phyloP scores from a whole-genome alignment of 345 rosid species.

The Eucalyptus sp. region DNA sequence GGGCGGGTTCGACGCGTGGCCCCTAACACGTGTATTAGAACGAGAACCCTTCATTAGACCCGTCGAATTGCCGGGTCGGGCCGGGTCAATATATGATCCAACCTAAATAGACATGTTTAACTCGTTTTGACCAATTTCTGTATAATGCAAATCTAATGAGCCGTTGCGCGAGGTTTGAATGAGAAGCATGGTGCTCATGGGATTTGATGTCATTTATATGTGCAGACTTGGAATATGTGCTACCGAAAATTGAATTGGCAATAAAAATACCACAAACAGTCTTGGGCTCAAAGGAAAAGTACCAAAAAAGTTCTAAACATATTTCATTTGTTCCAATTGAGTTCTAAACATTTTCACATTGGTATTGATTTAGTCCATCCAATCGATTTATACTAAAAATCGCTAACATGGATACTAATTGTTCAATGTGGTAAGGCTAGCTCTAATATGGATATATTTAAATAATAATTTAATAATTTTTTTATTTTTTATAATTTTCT shows the following conservation, averaged over 20 bases:
- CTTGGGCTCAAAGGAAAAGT: background rate
- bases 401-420: accelerated
- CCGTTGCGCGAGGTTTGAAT: accelerated
- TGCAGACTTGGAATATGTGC: background rate
- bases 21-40: background rate
- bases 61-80: too few relatives aligned
- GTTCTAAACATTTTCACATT: too few relatives aligned
- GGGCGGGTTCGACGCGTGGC: background rate
- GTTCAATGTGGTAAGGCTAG: accelerated
- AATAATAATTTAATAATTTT: too few relatives aligned
- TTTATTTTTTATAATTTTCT: too few relatives aligned
- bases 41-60: background rate
- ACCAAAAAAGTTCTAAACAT: accelerated
- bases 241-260: background rate
- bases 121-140: too few relatives aligned
- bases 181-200: background rate
- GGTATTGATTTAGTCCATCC: too few relatives aligned
- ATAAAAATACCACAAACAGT: background rate
- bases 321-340: too few relatives aligned
- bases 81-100: too few relatives aligned
- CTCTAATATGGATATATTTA: background rate
- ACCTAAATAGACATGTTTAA: accelerated
- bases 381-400: accelerated
- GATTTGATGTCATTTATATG: background rate
- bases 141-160: too few relatives aligned